Conservation (phyloP, 345 rosid species). For the Brassica nigra region DNA sequence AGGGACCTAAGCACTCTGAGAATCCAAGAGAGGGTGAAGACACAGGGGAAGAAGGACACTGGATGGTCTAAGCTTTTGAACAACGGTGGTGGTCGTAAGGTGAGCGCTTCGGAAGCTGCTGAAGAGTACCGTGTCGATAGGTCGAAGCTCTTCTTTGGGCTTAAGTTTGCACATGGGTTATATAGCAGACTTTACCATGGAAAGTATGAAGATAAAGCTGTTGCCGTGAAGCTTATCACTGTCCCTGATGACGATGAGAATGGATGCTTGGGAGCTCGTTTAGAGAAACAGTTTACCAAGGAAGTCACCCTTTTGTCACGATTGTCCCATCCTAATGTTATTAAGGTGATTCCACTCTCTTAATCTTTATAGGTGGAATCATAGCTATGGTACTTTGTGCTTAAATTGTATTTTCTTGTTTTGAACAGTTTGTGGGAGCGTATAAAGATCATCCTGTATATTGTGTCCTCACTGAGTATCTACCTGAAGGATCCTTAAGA, state of each 20-base stretch:
- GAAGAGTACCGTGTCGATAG: slow-evolving; percentile 74
- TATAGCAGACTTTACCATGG: slow-evolving; percentile 94
- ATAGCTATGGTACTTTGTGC: too few relatives aligned
- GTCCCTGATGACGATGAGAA: slow-evolving; percentile 89
- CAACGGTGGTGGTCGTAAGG: slow-evolving; percentile 66
- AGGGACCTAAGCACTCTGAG: slow-evolving; percentile 61
- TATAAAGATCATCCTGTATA: slow-evolving; percentile 75
- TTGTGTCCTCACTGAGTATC: slow-evolving; percentile 69
- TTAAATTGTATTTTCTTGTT: slow-evolving; percentile 29
- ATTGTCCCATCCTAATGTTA: slow-evolving; percentile 73
- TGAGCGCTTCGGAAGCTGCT: slow-evolving; percentile 68
- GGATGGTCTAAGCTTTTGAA: slow-evolving; percentile 88
- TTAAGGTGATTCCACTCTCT: slow-evolving; percentile 60
- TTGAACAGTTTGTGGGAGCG: slow-evolving; percentile 68
- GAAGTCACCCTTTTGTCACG: slow-evolving; percentile 86
- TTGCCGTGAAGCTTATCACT: slow-evolving; percentile 92
- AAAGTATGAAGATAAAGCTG: slow-evolving; percentile 82
- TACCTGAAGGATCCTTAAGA: slow-evolving; percentile 81
- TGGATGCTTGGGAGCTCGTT: slow-evolving; percentile 61
- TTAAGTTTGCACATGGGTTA: slow-evolving; percentile 91
- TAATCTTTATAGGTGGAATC: too few relatives aligned
- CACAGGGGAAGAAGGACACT: slow-evolving; percentile 54
- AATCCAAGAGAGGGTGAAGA: slow-evolving; percentile 55
- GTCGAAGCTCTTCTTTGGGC: slow-evolving; percentile 87
- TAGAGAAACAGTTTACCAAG: slow-evolving; percentile 81